Conservation (phyloP, 192 early-diverging fungal species). For the Coemansia sp. region DNA sequence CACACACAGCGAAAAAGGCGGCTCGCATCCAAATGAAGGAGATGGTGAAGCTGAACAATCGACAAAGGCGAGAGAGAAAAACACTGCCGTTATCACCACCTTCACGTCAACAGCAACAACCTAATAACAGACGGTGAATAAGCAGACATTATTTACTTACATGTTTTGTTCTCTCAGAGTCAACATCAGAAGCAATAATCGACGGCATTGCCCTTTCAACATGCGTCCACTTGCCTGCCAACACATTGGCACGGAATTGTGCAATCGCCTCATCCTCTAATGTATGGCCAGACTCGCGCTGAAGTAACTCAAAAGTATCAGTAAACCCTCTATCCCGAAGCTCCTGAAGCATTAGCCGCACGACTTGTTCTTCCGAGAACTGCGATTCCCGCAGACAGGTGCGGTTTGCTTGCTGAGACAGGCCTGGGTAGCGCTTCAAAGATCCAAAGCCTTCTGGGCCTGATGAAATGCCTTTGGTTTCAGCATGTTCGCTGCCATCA, state of each 20-base stretch:
- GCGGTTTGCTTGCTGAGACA: constrained; percentile 33
- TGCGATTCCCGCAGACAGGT: constrained; percentile 45
- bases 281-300: constrained; percentile 76
- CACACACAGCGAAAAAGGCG: neutral
- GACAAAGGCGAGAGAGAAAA: neutral
- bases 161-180: constrained; percentile 9
- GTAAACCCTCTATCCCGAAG: constrained; percentile 79
- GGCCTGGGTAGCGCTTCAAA: constrained; percentile 41
- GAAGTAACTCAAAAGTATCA: constrained; percentile 66
- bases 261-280: constrained; percentile 72
- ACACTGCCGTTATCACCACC: neutral
- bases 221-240: constrained; percentile 75
- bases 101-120: neutral
- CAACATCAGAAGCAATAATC: constrained; percentile 24
- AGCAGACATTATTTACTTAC: constrained; percentile 24
- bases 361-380: constrained; percentile 68
- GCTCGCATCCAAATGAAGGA: neutral
- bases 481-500: neutral
- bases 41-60: neutral
- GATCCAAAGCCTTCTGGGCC: neutral
- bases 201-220: constrained; percentile 62
- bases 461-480: neutral
- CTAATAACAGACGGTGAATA: neutral
- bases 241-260: constrained; percentile 69
- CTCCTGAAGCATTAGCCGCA: constrained; percentile 87